A percentile compares a stretch with the other conserved stretches of the same genome.
Conservation (phyloP, 2,329 filamentous ascomycete species). For the Ophiostoma novo-ulmi region DNA sequence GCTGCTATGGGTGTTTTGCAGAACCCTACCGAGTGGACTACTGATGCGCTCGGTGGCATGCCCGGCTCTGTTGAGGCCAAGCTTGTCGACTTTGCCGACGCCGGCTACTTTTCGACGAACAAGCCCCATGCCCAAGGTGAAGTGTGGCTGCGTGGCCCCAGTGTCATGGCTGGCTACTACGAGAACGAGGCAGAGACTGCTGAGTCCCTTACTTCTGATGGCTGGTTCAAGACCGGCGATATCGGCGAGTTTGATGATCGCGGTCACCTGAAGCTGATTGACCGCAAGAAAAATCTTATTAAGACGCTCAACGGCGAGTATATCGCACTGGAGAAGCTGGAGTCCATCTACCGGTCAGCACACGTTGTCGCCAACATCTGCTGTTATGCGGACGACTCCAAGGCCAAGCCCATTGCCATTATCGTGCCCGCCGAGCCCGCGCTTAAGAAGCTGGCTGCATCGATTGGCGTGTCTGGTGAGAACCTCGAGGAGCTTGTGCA, state of each 20-base stretch:
- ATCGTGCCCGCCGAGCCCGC: constrained; percentile 53
- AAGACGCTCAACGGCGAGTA: constrained; percentile 80
- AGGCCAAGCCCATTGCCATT: constrained; percentile 52
- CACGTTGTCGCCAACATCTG: constrained; percentile 52
- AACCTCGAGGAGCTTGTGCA: constrained; percentile 62
- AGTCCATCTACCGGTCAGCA: constrained; percentile 49
- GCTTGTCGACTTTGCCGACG: constrained; percentile 78
- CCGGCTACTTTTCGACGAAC: constrained; percentile 72
- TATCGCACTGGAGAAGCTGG: constrained; percentile 71
- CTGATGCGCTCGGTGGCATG: constrained; percentile 66
- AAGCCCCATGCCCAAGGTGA: constrained; percentile 75
- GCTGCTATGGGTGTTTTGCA: constrained; percentile 68
- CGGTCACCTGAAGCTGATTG: constrained; percentile 69
- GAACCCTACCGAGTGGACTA: constrained; percentile 75
- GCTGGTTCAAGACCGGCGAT: constrained; percentile 86
- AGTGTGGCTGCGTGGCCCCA: constrained; percentile 76
- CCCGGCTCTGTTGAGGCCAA: constrained; percentile 73
- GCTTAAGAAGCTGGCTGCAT: constrained; percentile 48
- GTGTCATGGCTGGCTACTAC: constrained; percentile 68
- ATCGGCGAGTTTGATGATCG: constrained; percentile 71
- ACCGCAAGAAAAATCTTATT: constrained; percentile 85
- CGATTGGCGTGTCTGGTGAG: constrained; percentile 45
- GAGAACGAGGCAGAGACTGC: constrained; percentile 72
- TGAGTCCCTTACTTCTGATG: constrained; percentile 63
- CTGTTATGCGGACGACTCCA: constrained; percentile 48